Evolutionary conservation across 129 eudicot genomes (phyloP), one percentile per base, ranked within the genome.

Genomic region (Centrapalus pauciflorus): DNA sequence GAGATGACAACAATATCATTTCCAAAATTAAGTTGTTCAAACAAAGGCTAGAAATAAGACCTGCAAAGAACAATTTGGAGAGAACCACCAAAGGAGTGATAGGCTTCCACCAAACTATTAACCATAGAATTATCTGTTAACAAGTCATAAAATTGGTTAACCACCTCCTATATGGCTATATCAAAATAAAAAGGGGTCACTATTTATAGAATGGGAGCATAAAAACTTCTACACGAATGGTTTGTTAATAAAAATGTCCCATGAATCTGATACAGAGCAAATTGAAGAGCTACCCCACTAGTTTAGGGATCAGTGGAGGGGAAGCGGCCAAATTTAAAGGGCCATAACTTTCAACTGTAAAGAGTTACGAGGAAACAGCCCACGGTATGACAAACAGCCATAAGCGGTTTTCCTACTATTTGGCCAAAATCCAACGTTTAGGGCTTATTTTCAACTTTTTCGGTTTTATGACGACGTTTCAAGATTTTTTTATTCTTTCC

Each of bases 31-130:
- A 33, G 6, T 6, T 63, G 45, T 5, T 41, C 17, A 54, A 28
- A 21, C 4, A 29, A 55, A 25, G 17, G 32, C 48, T 14, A 24
- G 34, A 66, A n/a, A n/a, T n/a, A n/a, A 66, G 19, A 90, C 97
- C 97, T 79, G 98, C 95, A 71, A 92, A 85, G 84, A 92, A 92
- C 89, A 85, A 61, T 82, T 88, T 92, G 38, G 98, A 74, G 41
- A 88, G 69, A 64, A 85, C 27, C 51, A 92, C 74, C 41, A 85
- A 12, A 14, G 55, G 58, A 38, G 60, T 67, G 67, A 80, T 57
- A 19, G 98, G 98, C 69, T 92, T 85, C 90, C 96, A 85, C 98
- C 98, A 92, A 70, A 81, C 67, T 50, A 85, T 40, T 77, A 92
- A 61, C 96, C 98, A 92, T 64, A 92, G 49, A 17, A 71, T 55